These are phyloP conservation scores for Pythium coloratum DNA, from an alignment of 352 stramenopile genomes.

Conservation along the genomic window DNA sequence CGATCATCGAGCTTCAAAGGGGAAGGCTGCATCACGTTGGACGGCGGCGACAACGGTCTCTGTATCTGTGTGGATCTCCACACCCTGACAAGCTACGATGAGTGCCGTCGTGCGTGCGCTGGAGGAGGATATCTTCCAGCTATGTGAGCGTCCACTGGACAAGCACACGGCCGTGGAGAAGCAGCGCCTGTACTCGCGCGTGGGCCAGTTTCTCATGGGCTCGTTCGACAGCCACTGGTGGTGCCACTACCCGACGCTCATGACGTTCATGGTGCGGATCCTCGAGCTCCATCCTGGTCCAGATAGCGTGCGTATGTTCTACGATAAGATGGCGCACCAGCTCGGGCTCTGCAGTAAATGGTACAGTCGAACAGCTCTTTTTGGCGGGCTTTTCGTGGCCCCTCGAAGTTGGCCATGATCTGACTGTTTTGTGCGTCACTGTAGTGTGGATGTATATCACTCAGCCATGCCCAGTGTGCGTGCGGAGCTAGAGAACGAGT, in stretches of 20 bases:
- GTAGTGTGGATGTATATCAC: slow-evolving; percentile 86
- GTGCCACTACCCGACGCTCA: slow-evolving; percentile 76
- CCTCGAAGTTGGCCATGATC: background rate
- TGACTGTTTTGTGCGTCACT: background rate
- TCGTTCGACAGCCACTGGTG: slow-evolving; percentile 76
- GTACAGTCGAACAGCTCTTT: slow-evolving; percentile 27
- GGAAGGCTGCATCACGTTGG: background rate
- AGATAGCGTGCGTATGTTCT: slow-evolving; percentile 74
- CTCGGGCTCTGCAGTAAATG: slow-evolving; percentile 64
- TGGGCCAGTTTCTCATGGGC: slow-evolving; percentile 79
- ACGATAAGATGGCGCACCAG: slow-evolving; percentile 71
- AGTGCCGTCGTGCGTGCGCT: slow-evolving; percentile 43
- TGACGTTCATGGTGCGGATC: slow-evolving; percentile 88
- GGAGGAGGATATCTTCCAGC: slow-evolving; percentile 46
- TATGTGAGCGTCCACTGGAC: slow-evolving; percentile 31
- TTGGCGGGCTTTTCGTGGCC: background rate
- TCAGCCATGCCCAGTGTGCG: slow-evolving; percentile 68
- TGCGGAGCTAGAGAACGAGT: slow-evolving; percentile 77
- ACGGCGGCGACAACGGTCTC: background rate
- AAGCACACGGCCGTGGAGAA: slow-evolving; percentile 45
- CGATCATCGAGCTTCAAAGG: slow-evolving; percentile 6
- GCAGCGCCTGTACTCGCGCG: slow-evolving; percentile 71
- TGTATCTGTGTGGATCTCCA: background rate
- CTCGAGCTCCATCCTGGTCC: slow-evolving; percentile 72
- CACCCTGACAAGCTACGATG: slow-evolving; percentile 10